phyloP scores from a whole-genome alignment of 140 eudicot species.

The Oenanthe javanica region DNA sequence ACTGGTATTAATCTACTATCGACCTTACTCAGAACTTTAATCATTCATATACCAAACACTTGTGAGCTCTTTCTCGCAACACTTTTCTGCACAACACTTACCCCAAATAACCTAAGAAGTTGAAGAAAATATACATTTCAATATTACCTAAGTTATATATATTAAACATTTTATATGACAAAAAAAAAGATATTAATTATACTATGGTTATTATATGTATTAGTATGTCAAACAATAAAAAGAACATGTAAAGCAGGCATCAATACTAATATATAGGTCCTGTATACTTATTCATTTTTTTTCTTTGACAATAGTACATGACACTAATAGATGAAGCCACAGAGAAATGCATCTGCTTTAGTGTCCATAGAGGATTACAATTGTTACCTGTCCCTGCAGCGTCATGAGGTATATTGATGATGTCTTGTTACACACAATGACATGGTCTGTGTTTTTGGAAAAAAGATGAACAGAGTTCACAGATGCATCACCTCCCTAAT shows the following conservation, averaged over 20 bases:
- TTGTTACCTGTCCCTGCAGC: slow-evolving; percentile 91
- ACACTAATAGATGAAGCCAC: not conserved
- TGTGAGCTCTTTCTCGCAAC: not conserved
- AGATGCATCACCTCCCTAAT: slow-evolving; percentile 96
- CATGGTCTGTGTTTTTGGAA: slow-evolving; percentile 86
- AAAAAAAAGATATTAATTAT: too few species aligned
- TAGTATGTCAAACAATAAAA: too few species aligned
- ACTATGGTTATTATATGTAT: too few species aligned
- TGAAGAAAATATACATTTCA: too few species aligned
- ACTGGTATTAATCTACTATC: not conserved
- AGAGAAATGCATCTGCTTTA: not conserved
- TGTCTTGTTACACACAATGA: slow-evolving; percentile 92
- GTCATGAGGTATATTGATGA: slow-evolving; percentile 92
- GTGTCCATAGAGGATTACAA: not conserved
- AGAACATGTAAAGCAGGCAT: too few species aligned
- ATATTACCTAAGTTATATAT: too few species aligned
- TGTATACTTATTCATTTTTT: too few species aligned
- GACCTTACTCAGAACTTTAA: not conserved
- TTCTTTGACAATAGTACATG: not conserved
- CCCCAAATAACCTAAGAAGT: not conserved
- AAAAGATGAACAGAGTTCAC: slow-evolving; percentile 90
- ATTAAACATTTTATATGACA: too few species aligned
- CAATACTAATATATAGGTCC: too few species aligned
- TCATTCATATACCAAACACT: too few species aligned
- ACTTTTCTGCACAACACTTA: not conserved